These are phyloP conservation scores for Tremella mesenterica DNA, from an alignment of 768 basidiomycete species.

Conservation along the genomic window DNA sequence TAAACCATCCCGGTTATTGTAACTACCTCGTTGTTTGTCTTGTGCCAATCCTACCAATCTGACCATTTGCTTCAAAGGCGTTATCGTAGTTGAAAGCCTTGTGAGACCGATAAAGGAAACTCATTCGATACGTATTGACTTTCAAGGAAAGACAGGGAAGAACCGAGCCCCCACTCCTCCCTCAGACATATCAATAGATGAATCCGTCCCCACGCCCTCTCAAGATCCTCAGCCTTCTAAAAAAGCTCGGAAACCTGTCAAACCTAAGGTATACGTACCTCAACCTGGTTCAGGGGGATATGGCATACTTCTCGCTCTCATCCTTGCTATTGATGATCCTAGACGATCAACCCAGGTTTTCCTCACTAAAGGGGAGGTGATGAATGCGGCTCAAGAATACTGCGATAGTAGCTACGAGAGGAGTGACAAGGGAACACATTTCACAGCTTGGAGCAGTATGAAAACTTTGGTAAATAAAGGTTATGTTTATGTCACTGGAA, in stretches of 20 bases:
- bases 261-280: constrained; percentile 33
- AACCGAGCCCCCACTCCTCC: constrained; percentile 7
- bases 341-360: constrained; percentile 27
- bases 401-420: constrained; percentile 31
- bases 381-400: constrained; percentile 24
- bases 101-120: too few species aligned
- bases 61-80: too few species aligned
- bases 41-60: too few species aligned
- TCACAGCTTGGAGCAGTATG: constrained; percentile 38
- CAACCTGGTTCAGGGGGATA: constrained; percentile 32
- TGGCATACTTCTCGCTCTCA: constrained; percentile 35
- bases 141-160: constrained; percentile 11
- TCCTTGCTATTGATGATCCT: constrained; percentile 36
- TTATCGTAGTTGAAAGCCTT: too few species aligned
- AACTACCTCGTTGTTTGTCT: too few species aligned
- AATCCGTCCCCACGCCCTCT: not conserved
- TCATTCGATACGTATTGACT: not conserved
- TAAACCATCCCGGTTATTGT: too few species aligned
- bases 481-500: constrained; percentile 35
- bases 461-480: constrained; percentile 35
- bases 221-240: not conserved
- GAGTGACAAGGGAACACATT: constrained; percentile 30
- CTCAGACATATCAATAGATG: not conserved
- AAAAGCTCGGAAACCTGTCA: constrained; percentile 17
- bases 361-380: constrained; percentile 33